Conservation (phyloP, 768 basidiomycete species). For the Lactarius hengduanensis region DNA sequence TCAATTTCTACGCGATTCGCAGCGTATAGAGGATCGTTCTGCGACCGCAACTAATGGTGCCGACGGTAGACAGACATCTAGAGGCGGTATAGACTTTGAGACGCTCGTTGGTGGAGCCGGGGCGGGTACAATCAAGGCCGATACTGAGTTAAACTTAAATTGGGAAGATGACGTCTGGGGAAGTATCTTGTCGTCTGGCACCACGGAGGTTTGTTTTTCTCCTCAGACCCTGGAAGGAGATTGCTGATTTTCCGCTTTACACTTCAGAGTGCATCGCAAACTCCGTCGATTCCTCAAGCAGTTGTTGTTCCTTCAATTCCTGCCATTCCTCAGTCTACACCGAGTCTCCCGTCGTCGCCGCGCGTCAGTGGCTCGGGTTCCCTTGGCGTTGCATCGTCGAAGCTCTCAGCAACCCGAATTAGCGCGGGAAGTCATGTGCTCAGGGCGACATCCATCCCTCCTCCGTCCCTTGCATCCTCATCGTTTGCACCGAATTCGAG, state of each 20-base stretch:
- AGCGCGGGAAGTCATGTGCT: slow-evolving; percentile 27
- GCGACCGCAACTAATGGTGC: slow-evolving; percentile 43
- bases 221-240: neutral
- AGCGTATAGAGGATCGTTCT: slow-evolving; percentile 81
- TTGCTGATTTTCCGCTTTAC: neutral
- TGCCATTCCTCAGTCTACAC: slow-evolving; percentile 28
- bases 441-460: neutral
- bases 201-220: slow-evolving; percentile 36
- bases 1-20: slow-evolving; percentile 90
- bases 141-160: slow-evolving; percentile 42
- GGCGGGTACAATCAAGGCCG: slow-evolving; percentile 46
- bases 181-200: slow-evolving; percentile 57
- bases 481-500: slow-evolving; percentile 21
- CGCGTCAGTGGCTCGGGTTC: slow-evolving; percentile 38
- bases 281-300: slow-evolving; percentile 34
- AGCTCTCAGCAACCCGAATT: slow-evolving; percentile 38
- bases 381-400: slow-evolving; percentile 36
- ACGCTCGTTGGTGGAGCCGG: slow-evolving; percentile 69
- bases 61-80: slow-evolving; percentile 35
- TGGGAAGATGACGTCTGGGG: slow-evolving; percentile 91
- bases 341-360: slow-evolving; percentile 31
- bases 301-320: slow-evolving; percentile 20
- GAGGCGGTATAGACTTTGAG: slow-evolving; percentile 78
- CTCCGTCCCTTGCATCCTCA: slow-evolving; percentile 29
- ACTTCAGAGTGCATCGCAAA: slow-evolving; percentile 25